phyloP scores from a whole-genome alignment of 2,329 filamentous ascomycete species.

The Ceratocystis variospora region DNA sequence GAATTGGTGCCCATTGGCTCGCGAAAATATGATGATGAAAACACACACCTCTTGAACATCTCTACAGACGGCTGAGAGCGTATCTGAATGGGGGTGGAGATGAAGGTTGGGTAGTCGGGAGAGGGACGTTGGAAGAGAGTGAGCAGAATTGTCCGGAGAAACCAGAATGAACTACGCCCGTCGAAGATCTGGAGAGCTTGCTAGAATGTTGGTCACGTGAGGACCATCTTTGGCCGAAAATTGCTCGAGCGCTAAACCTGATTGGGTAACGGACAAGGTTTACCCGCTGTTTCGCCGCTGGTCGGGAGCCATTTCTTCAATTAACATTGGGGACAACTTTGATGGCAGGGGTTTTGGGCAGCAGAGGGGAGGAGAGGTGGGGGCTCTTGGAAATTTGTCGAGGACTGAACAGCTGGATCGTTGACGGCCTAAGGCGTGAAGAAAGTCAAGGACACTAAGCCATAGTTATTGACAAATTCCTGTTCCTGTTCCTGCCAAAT shows the following conservation, averaged over 20 bases:
- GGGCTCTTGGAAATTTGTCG: conserved; percentile 18
- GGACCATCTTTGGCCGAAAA: conserved; percentile 19
- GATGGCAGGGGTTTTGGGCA: conserved; percentile 16
- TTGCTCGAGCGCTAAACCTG: conserved; percentile 20
- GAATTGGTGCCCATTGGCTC: conserved; percentile 30
- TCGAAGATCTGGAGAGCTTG: conserved; percentile 20
- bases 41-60: conserved; percentile 71
- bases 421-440: conserved; percentile 18
- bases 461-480: background rate
- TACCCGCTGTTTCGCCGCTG: conserved; percentile 21
- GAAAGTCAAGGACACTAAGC: background rate
- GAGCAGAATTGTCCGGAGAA: conserved; percentile 35
- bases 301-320: conserved; percentile 17
- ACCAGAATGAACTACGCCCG: conserved; percentile 18
- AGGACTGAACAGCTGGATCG: conserved; percentile 13
- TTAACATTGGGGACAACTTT: conserved; percentile 7
- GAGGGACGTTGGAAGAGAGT: conserved; percentile 33
- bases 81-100: conserved; percentile 45
- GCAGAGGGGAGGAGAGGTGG: conserved; percentile 14
- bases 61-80: conserved; percentile 56
- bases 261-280: conserved; percentile 18
- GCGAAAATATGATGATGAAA: conserved; percentile 25
- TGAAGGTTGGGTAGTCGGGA: conserved; percentile 34
- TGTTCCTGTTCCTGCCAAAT: conserved; percentile 3
- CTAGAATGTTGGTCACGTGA: conserved; percentile 19